Evolutionary conservation across 2,329 filamentous ascomycete species (phyloP), one percentile per base, ranked within the genome.

Genomic region (Xylaria sp.): DNA sequence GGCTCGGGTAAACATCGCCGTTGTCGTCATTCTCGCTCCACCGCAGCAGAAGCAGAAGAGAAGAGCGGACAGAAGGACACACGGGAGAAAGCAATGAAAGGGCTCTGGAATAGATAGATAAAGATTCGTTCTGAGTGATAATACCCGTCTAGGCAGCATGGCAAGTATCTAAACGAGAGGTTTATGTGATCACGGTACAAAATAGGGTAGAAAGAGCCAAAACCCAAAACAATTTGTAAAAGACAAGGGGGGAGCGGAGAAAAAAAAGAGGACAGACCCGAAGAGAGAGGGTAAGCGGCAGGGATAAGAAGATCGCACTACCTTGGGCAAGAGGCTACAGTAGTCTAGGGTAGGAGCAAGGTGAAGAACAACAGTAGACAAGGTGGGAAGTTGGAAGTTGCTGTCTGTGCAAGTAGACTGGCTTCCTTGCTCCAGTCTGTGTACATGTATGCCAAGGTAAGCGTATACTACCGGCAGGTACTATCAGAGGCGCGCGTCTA

Each of bases 401-500:
- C 5, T n/a, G n/a, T n/a, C n/a, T n/a, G n/a, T n/a, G n/a, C n/a
- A n/a, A 9, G 46, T 50, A 23, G 46, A 50, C 9, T 50, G 20
- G 23, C 46, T 23, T 48, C 23, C 23, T 13, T 13, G 44, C n/a
- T 48, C 44, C 7, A 20, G n/a, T 10, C 44, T 48, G 44, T 20
- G 3, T 48, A 20, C 1, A 13, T n/a, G 2, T 4, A 15, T 18
- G 18, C 8, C n/a, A 23, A 46, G 10, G 54, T 41, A 37, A 4
- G 34, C 15, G 23, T 10, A 7, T 56, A 32, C 6, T 55, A 58
- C 13, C 15, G 57, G 25, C 44, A 37, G 28, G 46, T 7, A 52
- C 10, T 48, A 48, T 48, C 48, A 65, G 63, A 72, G 63, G 70
- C 70, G 70, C 70, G 70, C 70, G 70, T 72, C 69, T 72, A 72